Evolutionary conservation across 345 rosid species (phyloP).

Genomic region (Kandelia obovata): DNA sequence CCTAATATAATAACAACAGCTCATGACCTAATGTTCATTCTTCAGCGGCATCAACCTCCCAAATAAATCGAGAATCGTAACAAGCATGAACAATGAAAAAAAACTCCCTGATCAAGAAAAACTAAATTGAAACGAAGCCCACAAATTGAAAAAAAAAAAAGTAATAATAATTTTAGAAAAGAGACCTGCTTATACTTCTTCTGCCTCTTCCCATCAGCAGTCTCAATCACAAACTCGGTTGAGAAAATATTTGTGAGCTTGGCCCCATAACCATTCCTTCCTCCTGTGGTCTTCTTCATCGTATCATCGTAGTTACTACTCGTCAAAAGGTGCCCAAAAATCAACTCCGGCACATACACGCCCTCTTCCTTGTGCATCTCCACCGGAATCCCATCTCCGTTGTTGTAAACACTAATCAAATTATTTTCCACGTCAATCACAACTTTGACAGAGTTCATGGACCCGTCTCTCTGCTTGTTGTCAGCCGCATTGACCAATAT

Average conservation of each 20-base stretch:
- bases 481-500: conserved; percentile 95
- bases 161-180: not conserved
- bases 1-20: too few relatives aligned
- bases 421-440: conserved; percentile 68
- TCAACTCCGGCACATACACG: conserved; percentile 88
- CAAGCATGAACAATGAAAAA: too few relatives aligned
- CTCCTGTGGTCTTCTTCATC: conserved; percentile 92
- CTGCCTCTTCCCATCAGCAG: conserved; percentile 77
- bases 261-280: conserved; percentile 93
- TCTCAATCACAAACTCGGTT: conserved; percentile 77
- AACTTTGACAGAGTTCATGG: conserved; percentile 73
- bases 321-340: conserved; percentile 86
- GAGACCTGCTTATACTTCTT: conserved; percentile 85
- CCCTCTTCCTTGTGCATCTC: conserved; percentile 94
- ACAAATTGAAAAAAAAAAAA: not conserved
- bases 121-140: not conserved
- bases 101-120: too few relatives aligned
- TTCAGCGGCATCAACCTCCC: too few relatives aligned
- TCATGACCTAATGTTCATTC: too few relatives aligned
- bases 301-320: conserved; percentile 87
- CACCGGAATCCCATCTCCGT: conserved; percentile 90
- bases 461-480: conserved; percentile 84
- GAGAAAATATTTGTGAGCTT: conserved; percentile 93
- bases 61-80: too few relatives aligned
- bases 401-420: conserved; percentile 74